Evolutionary conservation across 73 alveolate genomes (phyloP).

Genomic region (Uronychia setigera): DNA sequence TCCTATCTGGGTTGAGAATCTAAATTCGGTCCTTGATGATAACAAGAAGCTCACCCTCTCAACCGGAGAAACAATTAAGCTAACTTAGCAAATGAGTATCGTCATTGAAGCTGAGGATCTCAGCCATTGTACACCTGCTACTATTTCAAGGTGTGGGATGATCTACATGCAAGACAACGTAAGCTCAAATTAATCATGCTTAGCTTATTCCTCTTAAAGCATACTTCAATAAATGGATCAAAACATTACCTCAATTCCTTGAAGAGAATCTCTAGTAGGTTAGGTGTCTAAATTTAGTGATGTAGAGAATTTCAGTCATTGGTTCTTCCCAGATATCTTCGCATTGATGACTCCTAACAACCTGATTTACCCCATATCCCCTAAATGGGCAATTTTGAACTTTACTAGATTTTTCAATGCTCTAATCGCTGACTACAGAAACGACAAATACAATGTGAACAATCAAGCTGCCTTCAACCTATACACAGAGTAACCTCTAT

Average conservation of each 20-base stretch:
- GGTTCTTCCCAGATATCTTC: constrained; percentile 63
- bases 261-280: constrained; percentile 11
- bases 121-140: constrained; percentile 65
- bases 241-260: constrained; percentile 70
- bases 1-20: constrained; percentile 73
- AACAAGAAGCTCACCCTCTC: constrained; percentile 60
- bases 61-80: constrained; percentile 64
- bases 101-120: constrained; percentile 66
- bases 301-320: constrained; percentile 49
- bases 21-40: constrained; percentile 72
- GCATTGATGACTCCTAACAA: constrained; percentile 47
- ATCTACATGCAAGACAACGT: constrained; percentile 71
- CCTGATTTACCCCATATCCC: constrained; percentile 60
- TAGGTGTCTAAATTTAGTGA: constrained; percentile 17
- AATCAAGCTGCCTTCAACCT: constrained; percentile 36
- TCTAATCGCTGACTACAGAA: constrained; percentile 57
- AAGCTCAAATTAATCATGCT: background rate
- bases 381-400: constrained; percentile 58
- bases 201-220: constrained; percentile 79
- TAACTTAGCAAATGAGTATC: constrained; percentile 56
- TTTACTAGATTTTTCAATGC: constrained; percentile 47
- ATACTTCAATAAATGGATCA: constrained; percentile 85
- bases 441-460: constrained; percentile 40
- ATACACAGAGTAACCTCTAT: constrained; percentile 3
- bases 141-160: constrained; percentile 70